Evolutionary conservation across 768 basidiomycete species (phyloP).

Genomic region (Sarcomyxa edulis): DNA sequence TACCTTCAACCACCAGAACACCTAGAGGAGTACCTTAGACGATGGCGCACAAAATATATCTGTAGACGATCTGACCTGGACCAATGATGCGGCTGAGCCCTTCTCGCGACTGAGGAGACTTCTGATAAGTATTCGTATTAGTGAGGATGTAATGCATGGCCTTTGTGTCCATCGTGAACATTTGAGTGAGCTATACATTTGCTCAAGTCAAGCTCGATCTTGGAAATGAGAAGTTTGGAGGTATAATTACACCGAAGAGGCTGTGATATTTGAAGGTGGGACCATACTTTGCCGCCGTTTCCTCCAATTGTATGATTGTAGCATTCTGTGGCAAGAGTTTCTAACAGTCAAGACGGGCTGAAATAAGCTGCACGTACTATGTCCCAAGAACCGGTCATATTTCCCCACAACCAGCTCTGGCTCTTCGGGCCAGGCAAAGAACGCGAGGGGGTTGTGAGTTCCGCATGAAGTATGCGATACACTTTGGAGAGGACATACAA

Average conservation of each 20-base stretch:
- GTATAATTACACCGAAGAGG: constrained; percentile 40
- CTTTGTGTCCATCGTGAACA: constrained; percentile 42
- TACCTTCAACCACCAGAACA: constrained; percentile 23
- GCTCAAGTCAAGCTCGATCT: neutral
- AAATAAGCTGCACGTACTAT: too few species aligned
- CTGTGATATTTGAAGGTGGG: constrained; percentile 36
- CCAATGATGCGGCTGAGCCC: constrained; percentile 24
- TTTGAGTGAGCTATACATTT: constrained; percentile 20
- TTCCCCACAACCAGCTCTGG: constrained; percentile 41
- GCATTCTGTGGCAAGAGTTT: too few species aligned
- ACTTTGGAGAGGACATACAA: constrained; percentile 27
- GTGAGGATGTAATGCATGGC: constrained; percentile 46
- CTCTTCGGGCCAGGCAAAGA: constrained; percentile 46
- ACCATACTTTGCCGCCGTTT: constrained; percentile 48
- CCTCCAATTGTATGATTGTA: too few species aligned
- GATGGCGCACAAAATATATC: neutral
- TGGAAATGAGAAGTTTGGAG: neutral
- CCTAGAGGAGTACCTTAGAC: constrained; percentile 17
- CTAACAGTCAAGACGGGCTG: too few species aligned
- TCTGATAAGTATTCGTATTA: constrained; percentile 38
- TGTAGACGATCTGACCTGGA: constrained; percentile 7
- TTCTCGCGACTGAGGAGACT: constrained; percentile 26
- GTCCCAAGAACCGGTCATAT: constrained; percentile 37
- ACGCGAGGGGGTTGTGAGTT: constrained; percentile 37
- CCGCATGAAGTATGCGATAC: constrained; percentile 19